phyloP scores from a whole-genome alignment of 306 rosid species.

The Myrica gale region DNA sequence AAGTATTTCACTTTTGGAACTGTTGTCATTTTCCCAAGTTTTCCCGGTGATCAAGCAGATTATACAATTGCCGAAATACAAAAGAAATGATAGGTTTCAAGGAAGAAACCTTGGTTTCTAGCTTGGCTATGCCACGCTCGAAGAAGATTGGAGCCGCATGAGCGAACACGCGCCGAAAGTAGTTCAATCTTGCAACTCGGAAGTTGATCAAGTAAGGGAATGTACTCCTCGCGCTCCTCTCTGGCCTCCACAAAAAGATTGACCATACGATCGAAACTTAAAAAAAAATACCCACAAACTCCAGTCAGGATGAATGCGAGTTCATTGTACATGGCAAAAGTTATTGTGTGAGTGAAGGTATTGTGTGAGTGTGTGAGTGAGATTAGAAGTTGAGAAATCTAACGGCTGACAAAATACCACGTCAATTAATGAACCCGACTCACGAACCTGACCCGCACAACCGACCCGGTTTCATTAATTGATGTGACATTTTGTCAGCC shows the following conservation, averaged over 20 bases:
- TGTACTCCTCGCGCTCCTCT: constrained; percentile 84
- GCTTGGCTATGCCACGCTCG: constrained; percentile 92
- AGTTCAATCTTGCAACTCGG: constrained; percentile 59
- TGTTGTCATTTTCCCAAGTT: constrained; percentile 4
- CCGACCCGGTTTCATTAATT: no score
- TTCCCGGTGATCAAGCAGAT: constrained; percentile 1
- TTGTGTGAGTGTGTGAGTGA: no score
- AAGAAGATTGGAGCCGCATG: constrained; percentile 87
- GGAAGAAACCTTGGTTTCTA: constrained; percentile 72
- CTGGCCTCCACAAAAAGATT: constrained; percentile 33
- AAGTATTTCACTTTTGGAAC: neutral
- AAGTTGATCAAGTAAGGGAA: constrained; percentile 79
- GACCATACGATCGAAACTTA: neutral
- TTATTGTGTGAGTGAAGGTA: no score
- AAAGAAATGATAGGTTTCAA: neutral
- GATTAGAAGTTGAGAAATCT: no score
- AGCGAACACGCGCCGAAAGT: constrained; percentile 75
- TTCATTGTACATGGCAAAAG: constrained; percentile 10
- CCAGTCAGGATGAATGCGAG: constrained; percentile 4
- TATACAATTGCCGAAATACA: neutral
- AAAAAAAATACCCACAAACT: neutral
- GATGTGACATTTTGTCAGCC: no score
- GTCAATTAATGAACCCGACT: no score
- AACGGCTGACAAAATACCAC: no score
- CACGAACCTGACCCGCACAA: no score